Evolutionary conservation across 345 rosid species (phyloP).

Genomic region (Syzygium grande): DNA sequence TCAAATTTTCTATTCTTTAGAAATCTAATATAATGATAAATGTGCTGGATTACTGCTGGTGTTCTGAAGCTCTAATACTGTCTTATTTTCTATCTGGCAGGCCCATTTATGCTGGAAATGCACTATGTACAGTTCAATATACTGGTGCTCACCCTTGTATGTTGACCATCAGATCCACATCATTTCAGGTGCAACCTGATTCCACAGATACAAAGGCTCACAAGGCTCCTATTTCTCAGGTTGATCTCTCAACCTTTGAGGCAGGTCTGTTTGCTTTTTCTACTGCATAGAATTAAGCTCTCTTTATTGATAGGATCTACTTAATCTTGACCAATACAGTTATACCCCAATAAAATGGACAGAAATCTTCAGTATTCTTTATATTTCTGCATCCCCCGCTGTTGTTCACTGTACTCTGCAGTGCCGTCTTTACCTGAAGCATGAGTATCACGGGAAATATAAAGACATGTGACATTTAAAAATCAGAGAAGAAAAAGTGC

Average conservation of each 20-base stretch:
- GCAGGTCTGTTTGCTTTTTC: slow-evolving; percentile 55
- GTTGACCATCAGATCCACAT: slow-evolving; percentile 73
- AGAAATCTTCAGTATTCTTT: neutral
- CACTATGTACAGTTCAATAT: slow-evolving; percentile 74
- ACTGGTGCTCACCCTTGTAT: slow-evolving; percentile 74
- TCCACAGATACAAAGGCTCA: slow-evolving; percentile 31
- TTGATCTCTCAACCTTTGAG: slow-evolving; percentile 78
- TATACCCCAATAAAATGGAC: neutral
- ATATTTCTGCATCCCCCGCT: neutral
- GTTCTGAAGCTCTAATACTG: neutral
- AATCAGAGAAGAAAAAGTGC: neutral
- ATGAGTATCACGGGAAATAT: neutral
- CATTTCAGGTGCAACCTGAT: slow-evolving; percentile 44
- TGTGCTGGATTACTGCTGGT: neutral
- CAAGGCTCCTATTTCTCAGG: slow-evolving; percentile 70
- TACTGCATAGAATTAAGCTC: neutral
- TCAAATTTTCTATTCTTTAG: neutral
- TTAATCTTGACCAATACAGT: neutral
- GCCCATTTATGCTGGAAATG: slow-evolving; percentile 99
- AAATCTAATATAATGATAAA: neutral
- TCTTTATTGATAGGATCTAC: neutral
- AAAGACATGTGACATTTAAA: neutral
- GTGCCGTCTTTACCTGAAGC: neutral
- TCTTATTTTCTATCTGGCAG: slow-evolving; percentile 25
- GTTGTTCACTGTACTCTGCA: neutral